A percentile compares a stretch with the other conserved stretches of the same genome.
phyloP scores from a whole-genome alignment of 441 rosid species.

The Gossypium schwendimanii region DNA sequence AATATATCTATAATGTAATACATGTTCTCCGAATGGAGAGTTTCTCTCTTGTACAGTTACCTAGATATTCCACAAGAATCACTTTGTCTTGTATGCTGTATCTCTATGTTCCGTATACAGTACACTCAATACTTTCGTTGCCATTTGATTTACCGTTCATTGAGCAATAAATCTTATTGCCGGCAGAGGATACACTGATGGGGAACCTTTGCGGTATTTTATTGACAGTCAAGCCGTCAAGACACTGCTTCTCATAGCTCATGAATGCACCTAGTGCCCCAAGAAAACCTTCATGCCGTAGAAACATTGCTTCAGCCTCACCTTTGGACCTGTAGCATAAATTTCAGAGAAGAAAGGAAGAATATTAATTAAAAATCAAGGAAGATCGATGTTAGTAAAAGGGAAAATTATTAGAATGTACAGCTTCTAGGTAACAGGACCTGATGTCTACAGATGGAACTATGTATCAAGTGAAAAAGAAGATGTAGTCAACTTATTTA shows the following conservation, averaged over 20 bases:
- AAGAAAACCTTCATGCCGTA: slow-evolving; percentile 87
- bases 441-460: background rate
- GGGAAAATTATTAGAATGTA: background rate
- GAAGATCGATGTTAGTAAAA: slow-evolving; percentile 3
- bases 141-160: slow-evolving; percentile 24
- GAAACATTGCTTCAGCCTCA: slow-evolving; percentile 85
- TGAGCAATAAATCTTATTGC: slow-evolving; percentile 23
- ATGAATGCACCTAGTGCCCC: slow-evolving; percentile 81
- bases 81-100: background rate
- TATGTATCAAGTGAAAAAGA: background rate
- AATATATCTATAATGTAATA: slow-evolving; percentile 16
- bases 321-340: slow-evolving; percentile 64
- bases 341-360: slow-evolving; percentile 3
- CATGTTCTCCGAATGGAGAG: background rate
- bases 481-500: background rate
- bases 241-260: slow-evolving; percentile 37
- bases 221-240: slow-evolving; percentile 17
- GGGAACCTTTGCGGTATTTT: slow-evolving; percentile 19
- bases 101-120: slow-evolving; percentile 23
- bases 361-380: background rate
- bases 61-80: background rate
- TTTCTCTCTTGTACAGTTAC: background rate
- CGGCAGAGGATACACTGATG: slow-evolving; percentile 15
- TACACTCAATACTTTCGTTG: slow-evolving; percentile 34
- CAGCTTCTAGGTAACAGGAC: background rate